Evolutionary conservation across 169 alveolate genomes (phyloP), one percentile per base, ranked within the genome.

Genomic region (Plasmodium gallinaceum): DNA sequence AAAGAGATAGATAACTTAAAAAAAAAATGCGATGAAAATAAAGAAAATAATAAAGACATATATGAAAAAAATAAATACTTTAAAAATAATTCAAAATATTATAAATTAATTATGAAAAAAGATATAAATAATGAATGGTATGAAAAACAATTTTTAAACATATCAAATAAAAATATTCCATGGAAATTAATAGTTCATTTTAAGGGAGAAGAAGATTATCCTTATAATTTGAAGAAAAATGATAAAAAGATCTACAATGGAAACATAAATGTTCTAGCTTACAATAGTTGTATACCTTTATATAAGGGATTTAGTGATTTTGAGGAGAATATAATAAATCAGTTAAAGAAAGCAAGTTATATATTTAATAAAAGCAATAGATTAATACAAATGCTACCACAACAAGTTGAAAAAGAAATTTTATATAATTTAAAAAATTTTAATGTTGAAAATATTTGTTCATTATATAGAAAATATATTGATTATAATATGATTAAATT

Each of bases 81-180:
- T 7, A 24, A 20, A 14, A 10, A 39, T 7, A 18, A 7, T 20
- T n/a, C 5, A 10, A 57, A 68, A 10, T 57, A 69, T 18, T 52
- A 68, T 46, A 57, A 69, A 43, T 18, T 83, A 18, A 46, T 71
- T 6, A 42, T 39, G 68, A 83, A 45, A n/a, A 32, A 83, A 22
- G 26, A 54, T 12, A 54, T 83, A 24, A 83, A 83, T 16, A 58
- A 22, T 37, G 86, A 83, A 43, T 83, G 91, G 91, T 83, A 83
- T 39, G 73, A 83, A 12, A 42, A 69, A 51, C 70, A 83, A 42
- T 83, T 83, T 22, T 14, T 39, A 54, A 60, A 46, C 18, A 83
- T 83, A 70, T 71, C 91, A 57, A 61, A 83, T 57, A 66, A 71
- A 45, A 83, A 83, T 46, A 61, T 83, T 0, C 91, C 91, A 2